phyloP scores from a whole-genome alignment of 345 rosid species.

The Populus deltoides region DNA sequence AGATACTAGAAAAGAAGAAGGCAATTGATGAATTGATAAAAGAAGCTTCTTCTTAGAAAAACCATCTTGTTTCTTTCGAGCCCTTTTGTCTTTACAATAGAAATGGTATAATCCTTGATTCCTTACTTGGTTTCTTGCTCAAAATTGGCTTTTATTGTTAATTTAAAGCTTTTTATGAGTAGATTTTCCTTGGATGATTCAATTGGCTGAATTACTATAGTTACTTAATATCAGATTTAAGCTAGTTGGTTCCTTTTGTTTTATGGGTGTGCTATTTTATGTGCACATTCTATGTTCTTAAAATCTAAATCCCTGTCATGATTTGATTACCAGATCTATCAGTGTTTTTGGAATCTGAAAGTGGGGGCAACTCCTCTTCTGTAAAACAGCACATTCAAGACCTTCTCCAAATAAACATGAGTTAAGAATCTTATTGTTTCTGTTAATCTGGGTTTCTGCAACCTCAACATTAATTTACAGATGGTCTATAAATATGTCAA shows the following conservation, averaged over 20 bases:
- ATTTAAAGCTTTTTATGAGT: too few species aligned
- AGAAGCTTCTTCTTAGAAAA: slow-evolving; percentile 54
- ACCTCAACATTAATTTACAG: neutral
- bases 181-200: neutral
- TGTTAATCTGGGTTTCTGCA: neutral
- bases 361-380: slow-evolving; percentile 55
- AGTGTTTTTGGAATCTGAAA: slow-evolving; percentile 54
- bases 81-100: slow-evolving; percentile 48
- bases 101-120: slow-evolving; percentile 42
- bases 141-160: neutral
- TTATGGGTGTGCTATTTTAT: neutral
- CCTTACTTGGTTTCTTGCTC: neutral
- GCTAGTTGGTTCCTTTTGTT: neutral
- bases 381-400: slow-evolving; percentile 53
- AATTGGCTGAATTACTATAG: neutral
- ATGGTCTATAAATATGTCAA: neutral
- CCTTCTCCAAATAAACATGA: slow-evolving; percentile 52
- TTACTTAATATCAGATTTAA: too few species aligned
- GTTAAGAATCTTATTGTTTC: neutral
- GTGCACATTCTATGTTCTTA: neutral
- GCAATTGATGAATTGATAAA: slow-evolving; percentile 49
- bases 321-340: slow-evolving; percentile 47
- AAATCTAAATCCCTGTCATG: neutral
- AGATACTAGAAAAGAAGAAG: slow-evolving; percentile 67
- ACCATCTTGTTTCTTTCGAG: slow-evolving; percentile 63